Percentiles rank a stretch among this genome's conserved stretches.
These are phyloP conservation scores for Pseudopithomyces maydicus DNA, from an alignment of 2,329 filamentous ascomycete species.

Conservation along the genomic window DNA sequence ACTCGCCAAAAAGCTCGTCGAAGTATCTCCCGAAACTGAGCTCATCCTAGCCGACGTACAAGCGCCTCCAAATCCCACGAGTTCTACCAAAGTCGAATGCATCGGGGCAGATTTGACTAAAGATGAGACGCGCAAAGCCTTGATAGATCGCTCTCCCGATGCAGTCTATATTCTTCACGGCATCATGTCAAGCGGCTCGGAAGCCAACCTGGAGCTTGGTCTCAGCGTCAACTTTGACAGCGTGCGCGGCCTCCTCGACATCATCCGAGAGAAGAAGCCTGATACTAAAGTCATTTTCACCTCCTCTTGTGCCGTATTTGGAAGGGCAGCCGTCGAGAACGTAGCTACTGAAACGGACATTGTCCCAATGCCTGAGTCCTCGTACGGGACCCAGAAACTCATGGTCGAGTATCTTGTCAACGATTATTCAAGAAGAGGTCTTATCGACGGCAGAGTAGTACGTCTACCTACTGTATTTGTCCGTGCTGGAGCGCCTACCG, in stretches of 20 bases:
- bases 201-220: constrained; percentile 65
- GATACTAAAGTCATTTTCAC: constrained; percentile 65
- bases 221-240: constrained; percentile 66
- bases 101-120: constrained; percentile 60
- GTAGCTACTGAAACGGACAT: constrained; percentile 44
- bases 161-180: constrained; percentile 65
- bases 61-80: constrained; percentile 53
- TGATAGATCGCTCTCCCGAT: constrained; percentile 37
- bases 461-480: constrained; percentile 68
- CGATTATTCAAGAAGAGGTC: constrained; percentile 64
- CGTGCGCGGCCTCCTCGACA: constrained; percentile 60
- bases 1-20: constrained; percentile 61
- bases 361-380: constrained; percentile 66
- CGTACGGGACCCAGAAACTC: constrained; percentile 68
- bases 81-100: constrained; percentile 55
- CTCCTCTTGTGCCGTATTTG: constrained; percentile 68
- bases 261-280: constrained; percentile 55
- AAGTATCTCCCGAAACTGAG: constrained; percentile 49
- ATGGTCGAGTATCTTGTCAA: constrained; percentile 67
- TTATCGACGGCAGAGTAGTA: constrained; percentile 62
- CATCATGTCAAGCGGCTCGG: constrained; percentile 69
- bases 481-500: constrained; percentile 63
- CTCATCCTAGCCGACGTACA: constrained; percentile 64
- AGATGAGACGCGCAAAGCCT: constrained; percentile 23
- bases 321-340: constrained; percentile 58